Base-by-base conservation (phyloP, 73 alveolate genomes). In the Stentor roeselii region DNA sequence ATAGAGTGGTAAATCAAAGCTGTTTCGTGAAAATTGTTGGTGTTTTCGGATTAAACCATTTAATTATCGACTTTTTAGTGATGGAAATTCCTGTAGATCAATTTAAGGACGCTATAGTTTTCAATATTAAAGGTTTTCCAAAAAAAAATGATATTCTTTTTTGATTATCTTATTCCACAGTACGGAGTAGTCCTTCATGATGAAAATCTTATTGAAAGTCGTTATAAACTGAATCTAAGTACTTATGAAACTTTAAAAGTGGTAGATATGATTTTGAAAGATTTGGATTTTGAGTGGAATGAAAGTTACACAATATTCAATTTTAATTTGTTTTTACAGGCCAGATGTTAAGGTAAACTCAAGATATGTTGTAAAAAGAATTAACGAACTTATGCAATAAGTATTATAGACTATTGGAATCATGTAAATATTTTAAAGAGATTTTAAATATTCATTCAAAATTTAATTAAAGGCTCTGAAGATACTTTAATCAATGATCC, bases 101-200 rank as follows among this genome's bases (percentile, higher is more conserved):
- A 11, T 11, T 27, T 21, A 21, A 21, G 37, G 34, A n/a, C 15
- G 80, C 80, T 1, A 11, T 21, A 27, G 34, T 67, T 67, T 67
- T 67, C 34, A 40, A 67, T 67, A 21, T 67, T 27, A 67, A 67
- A 67, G 80, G 80, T 27, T 21, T n/a, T 21, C 21, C 80, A 21
- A 40, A 27, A 15, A 32, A 32, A 30, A 67, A 40, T 27, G 34
- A 50, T 50, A 21, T 50, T 50, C 30, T 11, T 11, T 50, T 50
- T 50, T 50, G 67, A 50, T 21, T 50, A 50, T 50, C 6, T 21
- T 21, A 50, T 11, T 21, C 67, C 67, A 6, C 67, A 6, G 21
- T 50, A 50, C 21, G 67, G 67, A 6, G 6, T 50, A 50, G 6
- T 50, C 6, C 21, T 50, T 11, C 6, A 50, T 11, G 67, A 50